Evolutionary conservation across 1,284 basidiomycete genomes (phyloP), one percentile per base, ranked within the genome.

Genomic region (Sanghuangporus sanghuang): DNA sequence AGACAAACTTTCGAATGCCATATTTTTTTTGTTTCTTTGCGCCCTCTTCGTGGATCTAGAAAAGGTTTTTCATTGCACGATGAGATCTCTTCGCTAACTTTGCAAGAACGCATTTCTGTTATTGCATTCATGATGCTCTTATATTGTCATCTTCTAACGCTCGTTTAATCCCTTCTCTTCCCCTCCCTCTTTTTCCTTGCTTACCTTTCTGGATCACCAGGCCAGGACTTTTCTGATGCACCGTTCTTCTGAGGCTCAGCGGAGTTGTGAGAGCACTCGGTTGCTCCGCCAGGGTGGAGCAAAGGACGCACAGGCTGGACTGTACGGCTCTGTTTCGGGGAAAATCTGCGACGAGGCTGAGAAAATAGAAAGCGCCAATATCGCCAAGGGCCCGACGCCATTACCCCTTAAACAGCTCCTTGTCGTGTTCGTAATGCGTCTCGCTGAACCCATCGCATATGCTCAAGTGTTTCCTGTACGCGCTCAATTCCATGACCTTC

Each of bases 371-470:
- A 11, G 6, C 46, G n/a, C 11, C 27, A 49, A 16, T 27, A 14
- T 49, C 5, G 9, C 48, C 9, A 70, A 21, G 2, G 18, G 67
- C 12, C 69, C 70, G 5, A 66, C 69, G 12, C 70, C 71, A 3
- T 67, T 66, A 36, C 52, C 63, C 16, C 7, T 38, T 21, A 63
- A 58, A 11, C 70, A 71, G 46, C 59, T 72, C 11, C 23, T 67
- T 35, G 63, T 68, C n/a, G 39, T 72, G 7, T 68, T 66, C 49
- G 48, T 67, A 40, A 67, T 69, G 39, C 65, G 70, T 7, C 59
- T 73, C 6, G 70, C 71, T 49, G 72, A 73, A 59, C 72, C 72
- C 14, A 71, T 72, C 52, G 68, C 66, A 21, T 69, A 67, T 44
- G 61, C 66, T 27, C 68, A 66, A 66, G 32, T 63, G 16, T 64